phyloP scores from a whole-genome alignment of 2,329 filamentous ascomycete genomes.

The Diaporthe aspalathi region DNA sequence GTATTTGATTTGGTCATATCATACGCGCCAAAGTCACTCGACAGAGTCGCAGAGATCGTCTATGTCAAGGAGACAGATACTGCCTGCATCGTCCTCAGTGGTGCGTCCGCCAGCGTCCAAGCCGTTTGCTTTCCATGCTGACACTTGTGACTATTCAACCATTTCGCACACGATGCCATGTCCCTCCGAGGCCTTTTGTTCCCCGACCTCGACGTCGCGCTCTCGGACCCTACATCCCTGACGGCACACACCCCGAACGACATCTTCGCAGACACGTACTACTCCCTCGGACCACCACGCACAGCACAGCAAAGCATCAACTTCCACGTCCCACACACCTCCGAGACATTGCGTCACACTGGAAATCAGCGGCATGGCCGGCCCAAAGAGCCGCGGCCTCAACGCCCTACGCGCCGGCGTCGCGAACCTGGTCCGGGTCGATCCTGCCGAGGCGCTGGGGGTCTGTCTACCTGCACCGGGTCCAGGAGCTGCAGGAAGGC shows the following conservation, averaged over 20 bases:
- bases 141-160: background rate
- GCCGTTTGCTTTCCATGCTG: background rate
- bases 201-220: slow-evolving; percentile 1
- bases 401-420: too few species aligned
- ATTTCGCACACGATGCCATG: slow-evolving; percentile 8
- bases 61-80: slow-evolving; percentile 1
- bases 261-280: slow-evolving; percentile 21
- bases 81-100: background rate
- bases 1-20: slow-evolving; percentile 1
- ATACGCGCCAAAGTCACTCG: slow-evolving; percentile 10
- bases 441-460: background rate
- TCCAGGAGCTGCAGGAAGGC: background rate
- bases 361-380: slow-evolving; percentile 4
- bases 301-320: background rate
- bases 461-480: background rate
- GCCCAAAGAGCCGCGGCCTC: slow-evolving; percentile 6
- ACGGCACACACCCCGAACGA: slow-evolving; percentile 4
- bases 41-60: background rate
- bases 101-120: background rate
- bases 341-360: background rate
- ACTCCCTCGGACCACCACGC: background rate
- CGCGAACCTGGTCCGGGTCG: slow-evolving; percentile 13
- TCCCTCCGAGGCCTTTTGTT: background rate
- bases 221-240: background rate
- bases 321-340: background rate